Percentiles rank a stretch among this genome's conserved stretches.
phyloP scores from a whole-genome alignment of 2,329 filamentous ascomycete species.

The Microsporum audouinii region DNA sequence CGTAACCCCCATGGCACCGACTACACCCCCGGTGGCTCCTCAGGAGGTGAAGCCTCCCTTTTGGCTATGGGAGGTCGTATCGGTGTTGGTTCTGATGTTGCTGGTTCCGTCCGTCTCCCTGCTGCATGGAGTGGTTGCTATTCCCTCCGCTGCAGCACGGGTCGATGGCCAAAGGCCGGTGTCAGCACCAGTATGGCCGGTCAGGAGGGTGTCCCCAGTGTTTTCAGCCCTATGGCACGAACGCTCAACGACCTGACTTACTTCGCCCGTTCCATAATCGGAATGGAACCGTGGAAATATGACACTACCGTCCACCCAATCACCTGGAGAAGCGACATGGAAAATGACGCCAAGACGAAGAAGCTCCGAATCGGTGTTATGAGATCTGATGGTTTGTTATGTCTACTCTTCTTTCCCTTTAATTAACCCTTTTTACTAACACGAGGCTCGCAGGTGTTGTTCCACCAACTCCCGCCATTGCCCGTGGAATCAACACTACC shows the following conservation, averaged over 20 bases:
- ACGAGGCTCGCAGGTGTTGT: conserved; percentile 50
- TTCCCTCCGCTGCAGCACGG: conserved; percentile 73
- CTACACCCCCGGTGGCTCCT: conserved; percentile 82
- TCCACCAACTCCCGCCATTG: conserved; percentile 74
- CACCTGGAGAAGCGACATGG: conserved; percentile 57
- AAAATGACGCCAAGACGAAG: conserved; percentile 49
- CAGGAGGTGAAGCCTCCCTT: conserved; percentile 71
- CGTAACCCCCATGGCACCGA: conserved; percentile 72
- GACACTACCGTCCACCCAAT: conserved; percentile 77
- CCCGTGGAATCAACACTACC: conserved; percentile 59
- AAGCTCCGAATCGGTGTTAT: conserved; percentile 65
- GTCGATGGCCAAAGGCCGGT: conserved; percentile 78
- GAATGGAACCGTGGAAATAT: conserved; percentile 80
- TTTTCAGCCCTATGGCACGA: conserved; percentile 86
- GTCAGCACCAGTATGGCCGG: conserved; percentile 82
- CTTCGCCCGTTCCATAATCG: conserved; percentile 66
- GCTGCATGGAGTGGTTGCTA: conserved; percentile 88
- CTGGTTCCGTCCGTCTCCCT: conserved; percentile 73
- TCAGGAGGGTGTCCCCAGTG: conserved; percentile 77
- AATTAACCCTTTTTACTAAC: neutral
- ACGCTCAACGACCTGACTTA: conserved; percentile 73
- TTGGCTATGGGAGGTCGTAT: conserved; percentile 73
- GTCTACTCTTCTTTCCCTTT: neutral
- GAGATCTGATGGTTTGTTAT: conserved; percentile 50
- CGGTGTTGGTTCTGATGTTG: conserved; percentile 82